phyloP scores from a whole-genome alignment of 257 asterid genomes.

The Catharanthus roseus region DNA sequence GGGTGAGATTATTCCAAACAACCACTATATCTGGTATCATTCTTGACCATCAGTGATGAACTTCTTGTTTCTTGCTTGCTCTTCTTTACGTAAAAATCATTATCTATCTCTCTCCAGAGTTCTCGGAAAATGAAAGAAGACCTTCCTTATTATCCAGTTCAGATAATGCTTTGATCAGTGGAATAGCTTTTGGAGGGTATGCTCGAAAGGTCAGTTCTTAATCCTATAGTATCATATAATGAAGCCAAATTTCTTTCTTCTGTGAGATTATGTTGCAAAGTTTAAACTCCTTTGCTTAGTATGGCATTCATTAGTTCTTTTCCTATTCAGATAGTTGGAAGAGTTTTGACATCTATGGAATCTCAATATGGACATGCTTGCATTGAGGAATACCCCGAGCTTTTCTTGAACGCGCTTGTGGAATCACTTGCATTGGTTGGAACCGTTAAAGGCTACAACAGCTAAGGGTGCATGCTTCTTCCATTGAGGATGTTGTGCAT shows the following conservation, averaged over 20 bases:
- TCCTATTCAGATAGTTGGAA: constrained; percentile 61
- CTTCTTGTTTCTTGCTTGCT: background rate
- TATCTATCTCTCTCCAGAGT: constrained; percentile 24
- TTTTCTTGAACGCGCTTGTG: constrained; percentile 56
- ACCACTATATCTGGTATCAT: constrained; percentile 39
- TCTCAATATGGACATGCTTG: constrained; percentile 38
- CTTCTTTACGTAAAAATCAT: background rate
- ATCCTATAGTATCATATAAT: no score
- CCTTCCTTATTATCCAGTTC: constrained; percentile 23
- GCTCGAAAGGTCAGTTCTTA: constrained; percentile 61
- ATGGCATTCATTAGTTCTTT: background rate
- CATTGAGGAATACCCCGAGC: constrained; percentile 64
- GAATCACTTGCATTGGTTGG: constrained; percentile 73
- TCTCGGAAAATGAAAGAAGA: constrained; percentile 11
- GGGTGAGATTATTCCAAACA: constrained; percentile 50
- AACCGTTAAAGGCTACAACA: constrained; percentile 60
- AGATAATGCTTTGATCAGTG: constrained; percentile 57
- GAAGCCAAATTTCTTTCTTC: background rate
- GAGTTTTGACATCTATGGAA: constrained; percentile 49
- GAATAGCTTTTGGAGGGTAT: constrained; percentile 88
- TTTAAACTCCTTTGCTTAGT: background rate
- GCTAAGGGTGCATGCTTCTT: constrained; percentile 27
- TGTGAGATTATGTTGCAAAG: background rate
- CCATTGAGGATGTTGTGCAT: constrained; percentile 56
- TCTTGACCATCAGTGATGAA: background rate